A percentile compares a stretch with the other conserved stretches of the same genome.
phyloP scores from a whole-genome alignment of 2,329 filamentous ascomycete species.

The Apiospora arundinis region DNA sequence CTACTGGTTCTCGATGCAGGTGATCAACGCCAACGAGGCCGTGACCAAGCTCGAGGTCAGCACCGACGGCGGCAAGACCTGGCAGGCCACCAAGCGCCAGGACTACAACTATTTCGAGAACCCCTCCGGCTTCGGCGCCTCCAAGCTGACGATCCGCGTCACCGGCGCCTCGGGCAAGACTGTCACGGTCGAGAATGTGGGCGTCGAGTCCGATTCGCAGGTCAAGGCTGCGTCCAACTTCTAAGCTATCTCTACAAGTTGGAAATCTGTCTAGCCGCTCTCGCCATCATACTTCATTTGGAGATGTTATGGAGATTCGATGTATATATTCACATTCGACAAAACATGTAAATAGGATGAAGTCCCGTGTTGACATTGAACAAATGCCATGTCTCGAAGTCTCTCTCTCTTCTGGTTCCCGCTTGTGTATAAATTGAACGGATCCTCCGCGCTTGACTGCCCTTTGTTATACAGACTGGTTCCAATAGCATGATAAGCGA shows the following conservation, averaged over 20 bases:
- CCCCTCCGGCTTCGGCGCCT: slow-evolving; percentile 59
- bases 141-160: slow-evolving; percentile 60
- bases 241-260: slow-evolving; percentile 16
- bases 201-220: slow-evolving; percentile 40
- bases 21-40: slow-evolving; percentile 66
- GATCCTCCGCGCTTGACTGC: too few species aligned
- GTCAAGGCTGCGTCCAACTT: slow-evolving; percentile 33
- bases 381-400: too few species aligned
- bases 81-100: slow-evolving; percentile 60
- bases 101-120: slow-evolving; percentile 70
- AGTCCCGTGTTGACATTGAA: background rate
- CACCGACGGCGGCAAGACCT: slow-evolving; percentile 63
- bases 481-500: too few species aligned
- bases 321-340: background rate
- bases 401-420: too few species aligned
- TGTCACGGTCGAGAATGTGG: slow-evolving; percentile 58
- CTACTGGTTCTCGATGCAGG: slow-evolving; percentile 63
- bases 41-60: slow-evolving; percentile 65
- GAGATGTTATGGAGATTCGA: background rate
- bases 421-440: too few species aligned
- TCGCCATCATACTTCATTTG: background rate
- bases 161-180: slow-evolving; percentile 58
- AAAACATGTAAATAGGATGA: too few species aligned
- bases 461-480: too few species aligned
- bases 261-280: background rate